Base-by-base conservation (phyloP, 2,329 filamentous ascomycete species). In the Aspergillus brasiliensis region DNA sequence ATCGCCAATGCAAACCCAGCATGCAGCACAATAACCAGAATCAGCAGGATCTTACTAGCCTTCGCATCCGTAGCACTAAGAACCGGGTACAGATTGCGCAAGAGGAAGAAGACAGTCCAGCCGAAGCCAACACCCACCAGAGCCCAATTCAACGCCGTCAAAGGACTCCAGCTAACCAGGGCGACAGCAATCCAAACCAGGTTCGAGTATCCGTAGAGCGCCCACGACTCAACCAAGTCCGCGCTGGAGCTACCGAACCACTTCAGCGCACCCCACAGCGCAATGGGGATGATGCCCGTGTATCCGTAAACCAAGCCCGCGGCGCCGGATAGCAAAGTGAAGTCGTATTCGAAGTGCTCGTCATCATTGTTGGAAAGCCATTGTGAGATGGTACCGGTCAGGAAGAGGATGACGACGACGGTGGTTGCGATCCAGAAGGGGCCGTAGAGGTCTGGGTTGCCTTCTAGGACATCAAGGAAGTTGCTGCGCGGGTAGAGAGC, bases 341-440 rank as follows among this genome's bases (percentile, higher is more conserved):
- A 99, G 73, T 98, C 92, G 77, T 98, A 98, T 49, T 88, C 88
- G 75, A 97, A 97, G 59, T 90, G 87, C 21, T 86, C 80, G 52
- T 84, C 84, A 56, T 86, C 84, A 46, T 85, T 85, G 23, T 84
- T 84, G 25, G 90, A 86, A 52, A 97, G 80, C 77, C 96, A 98
- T 77, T 95, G 90, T 73, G 89, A 96, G 65, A 99, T 97, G 0
- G 95, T 98, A 11, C 95, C 95, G 1, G 94, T 95, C 47, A 99
- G 77, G 78, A 99, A 99, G 31, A 99, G 80, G 61, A 99, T 98
- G 64, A 99, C 85, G 11, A 99, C 89, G 8, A 99, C 95, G 0
- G 95, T 98, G 0, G 95, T 98, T 8, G 95, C 95, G 79, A 99
- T 98, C 95, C 95, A 99, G 74, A 98, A 92, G 1, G 95, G 95